Evolutionary conservation across 768 basidiomycete genomes (phyloP), one percentile per base, ranked within the genome.

Genomic region (Kwoniella sp.): DNA sequence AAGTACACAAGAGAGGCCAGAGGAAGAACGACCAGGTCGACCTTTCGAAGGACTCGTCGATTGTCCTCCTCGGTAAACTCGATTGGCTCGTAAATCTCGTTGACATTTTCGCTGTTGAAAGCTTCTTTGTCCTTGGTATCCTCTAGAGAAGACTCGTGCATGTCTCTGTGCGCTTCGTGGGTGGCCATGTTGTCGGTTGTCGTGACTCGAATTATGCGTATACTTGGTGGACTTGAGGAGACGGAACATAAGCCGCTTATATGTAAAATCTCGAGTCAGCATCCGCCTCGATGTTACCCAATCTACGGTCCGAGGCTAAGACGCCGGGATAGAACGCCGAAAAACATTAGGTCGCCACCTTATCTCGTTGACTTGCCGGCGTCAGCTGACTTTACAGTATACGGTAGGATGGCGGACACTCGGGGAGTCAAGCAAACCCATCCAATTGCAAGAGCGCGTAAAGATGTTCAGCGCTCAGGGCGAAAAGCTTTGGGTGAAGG

Each of bases 21-120:
- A 38, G 55, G 62, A 30, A 63, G 55, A 4, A 63, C 56, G 22
- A 63, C 55, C 26, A 47, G 9, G 26, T 63, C 62, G 30, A 63
- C 58, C 34, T 63, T 63, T 47, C 62, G 47, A 7, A 63, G 29
- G 8, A 63, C 55, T 15, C 47, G 41, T 23, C 29, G 29, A 7
- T 56, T 37, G 30, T 56, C 55, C 2, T 37, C 34, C 4, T 56
- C 55, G 30, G 34, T 56, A 17, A 34, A 37, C 29, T 37, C 55
- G 34, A 56, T 56, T 13, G 26, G 22, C 20, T 51, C 50, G 23
- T 51, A 51, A 28, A 23, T 28, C 22, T 51, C 50, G 26, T 51
- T 23, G 11, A 51, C 50, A 51, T 51, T 28, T 28, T 51, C 50
- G 17, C 25, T 51, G 50, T 28, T 51, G 50, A 51, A 51, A 51